phyloP scores from a whole-genome alignment of 495 filamentous ascomycete species.

The Hypoxylon trugodes region DNA sequence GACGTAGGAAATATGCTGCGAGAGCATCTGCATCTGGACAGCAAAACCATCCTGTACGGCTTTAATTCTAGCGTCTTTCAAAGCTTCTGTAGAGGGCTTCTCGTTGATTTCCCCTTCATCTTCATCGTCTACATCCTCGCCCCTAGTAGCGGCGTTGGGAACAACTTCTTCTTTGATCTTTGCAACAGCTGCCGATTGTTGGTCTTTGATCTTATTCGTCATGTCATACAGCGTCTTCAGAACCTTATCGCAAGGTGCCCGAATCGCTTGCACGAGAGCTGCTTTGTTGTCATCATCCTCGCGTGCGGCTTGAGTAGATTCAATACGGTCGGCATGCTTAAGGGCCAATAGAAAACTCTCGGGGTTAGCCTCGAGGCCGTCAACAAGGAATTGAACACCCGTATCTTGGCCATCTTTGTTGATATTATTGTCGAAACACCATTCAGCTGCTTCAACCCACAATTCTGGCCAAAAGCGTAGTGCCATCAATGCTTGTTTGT shows the following conservation, averaged over 20 bases:
- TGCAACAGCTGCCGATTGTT: constrained; percentile 73
- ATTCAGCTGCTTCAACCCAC: constrained; percentile 95
- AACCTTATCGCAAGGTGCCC: constrained; percentile 82
- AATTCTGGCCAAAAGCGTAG: constrained; percentile 92
- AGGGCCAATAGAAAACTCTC: constrained; percentile 91
- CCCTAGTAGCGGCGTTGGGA: constrained; percentile 51
- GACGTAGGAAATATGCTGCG: constrained; percentile 81
- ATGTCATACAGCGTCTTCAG: constrained; percentile 85
- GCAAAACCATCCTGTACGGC: constrained; percentile 74
- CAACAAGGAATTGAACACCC: constrained; percentile 71
- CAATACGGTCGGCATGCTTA: constrained; percentile 85
- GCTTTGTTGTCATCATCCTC: constrained; percentile 73
- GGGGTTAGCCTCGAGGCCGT: constrained; percentile 88
- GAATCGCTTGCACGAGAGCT: constrained; percentile 76
- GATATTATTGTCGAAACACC: constrained; percentile 80
- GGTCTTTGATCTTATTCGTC: constrained; percentile 73
- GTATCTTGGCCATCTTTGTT: constrained; percentile 71
- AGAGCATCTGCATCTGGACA: constrained; percentile 75
- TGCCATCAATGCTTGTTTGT: constrained; percentile 94
- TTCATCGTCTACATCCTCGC: constrained; percentile 66
- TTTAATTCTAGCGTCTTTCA: constrained; percentile 71
- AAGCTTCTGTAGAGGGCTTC: constrained; percentile 60
- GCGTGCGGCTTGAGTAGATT: constrained; percentile 72
- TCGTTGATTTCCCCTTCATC: constrained; percentile 67
- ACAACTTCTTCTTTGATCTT: constrained; percentile 69